Base-by-base conservation (phyloP, 2,329 filamentous ascomycete genomes). In the Fusarium multiceps region DNA sequence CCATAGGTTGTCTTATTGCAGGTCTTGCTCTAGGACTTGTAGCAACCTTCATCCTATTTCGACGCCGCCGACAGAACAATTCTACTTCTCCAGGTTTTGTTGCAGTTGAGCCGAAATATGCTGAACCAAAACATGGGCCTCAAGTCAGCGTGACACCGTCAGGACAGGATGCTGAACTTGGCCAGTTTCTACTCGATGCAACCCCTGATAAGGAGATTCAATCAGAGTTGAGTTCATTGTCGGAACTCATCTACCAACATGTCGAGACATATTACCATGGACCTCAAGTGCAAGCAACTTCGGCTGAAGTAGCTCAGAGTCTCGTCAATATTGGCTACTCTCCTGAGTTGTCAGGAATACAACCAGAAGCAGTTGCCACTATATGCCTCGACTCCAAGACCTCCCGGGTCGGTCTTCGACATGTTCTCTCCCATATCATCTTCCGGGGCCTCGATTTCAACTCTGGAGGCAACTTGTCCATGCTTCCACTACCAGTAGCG, bases 251-350 rank as follows among this genome's bases (percentile, higher is more conserved):
- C 13, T 75, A 78, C 28, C 76, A 80, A 40, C 82, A 84, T 62
- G 78, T 82, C 41, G 77, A 82, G 55, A 78, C 73, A 54, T 69
- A 82, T 51, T 84, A 83, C 51, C 80, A 81, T 55, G 47, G 67
- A 1, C 62, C 75, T 0, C 73, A 73, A 1, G 60, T 79, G 6
- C 59, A 72, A 1, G 42, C 47, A 7, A 71, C 68, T 57, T 11
- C 50, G 1, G 58, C 60, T 14, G 48, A 58, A 4, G 70, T 81
- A 10, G 68, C n/a, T 40, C 73, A 23, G 47, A 59, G 62, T 4
- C 68, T 82, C 5, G 30, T 42, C 4, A 54, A 71, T 21, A 65
- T 81, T 12, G 78, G 79, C 10, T 62, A 81, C 27, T 46, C 61
- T 42, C 59, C 72, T 11, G 37, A 43, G 7, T 27, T 51, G 2